Evolutionary conservation across 495 filamentous ascomycete species (phyloP), one percentile per base, ranked within the genome.

Genomic region (Ascobolus immersus): DNA sequence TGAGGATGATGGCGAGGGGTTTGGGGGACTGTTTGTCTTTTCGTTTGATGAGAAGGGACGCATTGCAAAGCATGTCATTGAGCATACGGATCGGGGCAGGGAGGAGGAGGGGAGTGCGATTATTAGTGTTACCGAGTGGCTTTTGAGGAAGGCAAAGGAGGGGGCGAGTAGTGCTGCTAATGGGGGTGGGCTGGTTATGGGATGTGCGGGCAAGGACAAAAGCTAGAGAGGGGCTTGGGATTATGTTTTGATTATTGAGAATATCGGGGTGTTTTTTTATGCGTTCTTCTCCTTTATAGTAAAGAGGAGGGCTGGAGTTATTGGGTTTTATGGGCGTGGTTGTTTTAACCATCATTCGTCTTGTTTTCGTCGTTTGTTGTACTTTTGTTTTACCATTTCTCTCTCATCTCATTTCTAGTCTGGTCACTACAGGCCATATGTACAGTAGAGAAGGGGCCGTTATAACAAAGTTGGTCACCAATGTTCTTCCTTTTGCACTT

Each of bases 41-140:
- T 77, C 86, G 34, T 96, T 96, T 52, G 89, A 96, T 47, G 66
- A 73, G 38, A 69, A 89, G 40, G 86, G 89, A 2, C 58, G 80
- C 32, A 69, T 96, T 17, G 41, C 73, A 30, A 71, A 61, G 34
- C 86, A 94, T 55, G 86, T 76, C 0, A 94, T 96, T 48, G 86
- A 96, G 54, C 78, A 91, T 58, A 74, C 71, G 7, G 73, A 93
- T 31, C 11, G 36, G 20, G 10, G 37, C 14, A 24, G 4, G 19
- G 43, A 4, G 38, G 44, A 39, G n/a, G 29, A 36, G n/a, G 43
- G 42, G 8, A 35, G 45, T 18, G 32, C 44, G 12, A 40, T 45
- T 31, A 43, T 36, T 14, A 18, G 32, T 3, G 47, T 50, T n/a
- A 42, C 47, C 0, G 47, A 50, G 36, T 50, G 47, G 47, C 19